Conservation (phyloP, 78 protist genomes). For the Mantamonas sphyraenae region DNA sequence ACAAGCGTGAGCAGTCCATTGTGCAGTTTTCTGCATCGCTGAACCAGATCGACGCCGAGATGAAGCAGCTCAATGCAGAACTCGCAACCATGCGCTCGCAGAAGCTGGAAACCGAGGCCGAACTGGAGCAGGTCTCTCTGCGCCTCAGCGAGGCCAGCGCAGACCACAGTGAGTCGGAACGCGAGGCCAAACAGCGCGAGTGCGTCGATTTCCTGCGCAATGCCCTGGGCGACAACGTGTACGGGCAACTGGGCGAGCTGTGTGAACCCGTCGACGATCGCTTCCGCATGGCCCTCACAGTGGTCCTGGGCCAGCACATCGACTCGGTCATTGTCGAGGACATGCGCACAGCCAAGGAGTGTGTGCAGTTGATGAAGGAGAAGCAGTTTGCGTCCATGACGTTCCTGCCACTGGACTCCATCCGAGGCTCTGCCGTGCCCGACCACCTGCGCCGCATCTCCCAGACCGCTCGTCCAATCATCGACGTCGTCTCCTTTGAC, state of each 20-base stretch:
- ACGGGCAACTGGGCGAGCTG: too few species aligned
- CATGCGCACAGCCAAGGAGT: too few species aligned
- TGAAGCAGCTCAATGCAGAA: not conserved
- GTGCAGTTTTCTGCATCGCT: too few species aligned
- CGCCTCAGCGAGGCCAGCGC: not conserved
- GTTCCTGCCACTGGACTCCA: slow-evolving; percentile 80
- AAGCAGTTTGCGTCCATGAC: slow-evolving; percentile 57
- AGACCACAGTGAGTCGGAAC: too few species aligned
- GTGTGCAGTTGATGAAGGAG: slow-evolving; percentile 77
- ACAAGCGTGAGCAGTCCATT: too few species aligned
- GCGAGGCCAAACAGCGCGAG: too few species aligned
- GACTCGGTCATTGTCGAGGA: too few species aligned
- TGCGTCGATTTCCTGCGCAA: too few species aligned
- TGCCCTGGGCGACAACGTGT: too few species aligned
- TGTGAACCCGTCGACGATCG: too few species aligned
- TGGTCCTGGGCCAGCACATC: too few species aligned
- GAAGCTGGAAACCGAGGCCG: slow-evolving; percentile 10
- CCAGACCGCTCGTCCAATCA: slow-evolving; percentile 21
- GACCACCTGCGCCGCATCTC: slow-evolving; percentile 62
- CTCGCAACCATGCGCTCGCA: not conserved
- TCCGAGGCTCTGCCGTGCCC: slow-evolving; percentile 28
- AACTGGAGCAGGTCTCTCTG: not conserved
- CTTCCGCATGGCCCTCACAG: too few species aligned
- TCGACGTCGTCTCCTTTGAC: slow-evolving; percentile 53
- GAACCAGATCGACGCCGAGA: not conserved